Percentiles rank a stretch among this genome's conserved stretches.
phyloP scores from a whole-genome alignment of 768 basidiomycete genomes.

The Pisolithus marmoratus region DNA sequence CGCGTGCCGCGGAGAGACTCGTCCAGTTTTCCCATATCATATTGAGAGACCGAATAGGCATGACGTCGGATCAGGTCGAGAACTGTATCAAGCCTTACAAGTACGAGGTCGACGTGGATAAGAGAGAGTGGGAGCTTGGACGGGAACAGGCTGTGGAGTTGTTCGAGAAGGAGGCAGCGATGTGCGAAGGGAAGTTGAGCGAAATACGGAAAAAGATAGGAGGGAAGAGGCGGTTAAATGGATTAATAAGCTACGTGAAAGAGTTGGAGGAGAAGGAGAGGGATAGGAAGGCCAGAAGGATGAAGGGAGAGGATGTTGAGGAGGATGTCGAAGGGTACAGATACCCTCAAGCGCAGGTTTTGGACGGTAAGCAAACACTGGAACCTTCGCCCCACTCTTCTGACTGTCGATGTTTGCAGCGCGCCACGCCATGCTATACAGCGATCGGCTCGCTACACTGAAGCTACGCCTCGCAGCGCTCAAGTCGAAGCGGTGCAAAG shows the following conservation, averaged over 20 bases:
- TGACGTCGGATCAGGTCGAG: conserved; percentile 98
- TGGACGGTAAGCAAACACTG: conserved; percentile 65
- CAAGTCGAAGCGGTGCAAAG: conserved; percentile 82
- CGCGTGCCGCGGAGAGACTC: conserved; percentile 81
- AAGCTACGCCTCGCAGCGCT: conserved; percentile 84
- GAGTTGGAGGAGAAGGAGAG: conserved; percentile 73
- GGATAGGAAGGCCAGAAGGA: conserved; percentile 49
- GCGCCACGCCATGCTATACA: conserved; percentile 87
- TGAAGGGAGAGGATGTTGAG: conserved; percentile 37
- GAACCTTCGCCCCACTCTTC: background rate
- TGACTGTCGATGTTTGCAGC: conserved; percentile 41
- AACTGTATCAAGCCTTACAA: conserved; percentile 99
- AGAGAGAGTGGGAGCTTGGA: conserved; percentile 87
- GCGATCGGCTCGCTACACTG: conserved; percentile 72
- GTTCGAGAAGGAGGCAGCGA: conserved; percentile 75
- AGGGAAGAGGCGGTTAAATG: conserved; percentile 71
- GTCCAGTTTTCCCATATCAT: conserved; percentile 91
- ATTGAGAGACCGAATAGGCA: conserved; percentile 83
- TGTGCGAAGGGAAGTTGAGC: conserved; percentile 83
- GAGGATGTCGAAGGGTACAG: conserved; percentile 70
- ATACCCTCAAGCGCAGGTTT: conserved; percentile 85
- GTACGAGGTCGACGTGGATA: conserved; percentile 94
- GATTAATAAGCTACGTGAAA: conserved; percentile 75
- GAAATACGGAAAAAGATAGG: conserved; percentile 89
- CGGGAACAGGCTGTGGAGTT: conserved; percentile 67